phyloP scores from a whole-genome alignment of 768 basidiomycete species.

The Rhizopogon sp. region DNA sequence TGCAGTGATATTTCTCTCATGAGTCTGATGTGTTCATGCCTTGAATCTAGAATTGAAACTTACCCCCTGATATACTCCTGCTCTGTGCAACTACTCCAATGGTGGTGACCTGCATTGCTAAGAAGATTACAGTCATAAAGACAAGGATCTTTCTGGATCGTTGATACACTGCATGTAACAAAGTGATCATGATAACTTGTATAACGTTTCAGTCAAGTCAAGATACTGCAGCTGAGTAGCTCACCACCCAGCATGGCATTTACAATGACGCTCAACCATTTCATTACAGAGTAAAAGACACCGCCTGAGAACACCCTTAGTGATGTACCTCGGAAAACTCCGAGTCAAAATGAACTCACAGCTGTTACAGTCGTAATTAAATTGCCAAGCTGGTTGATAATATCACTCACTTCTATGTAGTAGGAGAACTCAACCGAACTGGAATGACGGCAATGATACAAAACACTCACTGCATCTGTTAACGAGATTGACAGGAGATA shows the following conservation, averaged over 20 bases:
- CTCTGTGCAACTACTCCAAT: neutral
- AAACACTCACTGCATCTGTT: neutral
- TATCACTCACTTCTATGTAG: neutral
- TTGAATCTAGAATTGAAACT: neutral
- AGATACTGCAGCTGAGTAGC: neutral
- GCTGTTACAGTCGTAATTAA: neutral
- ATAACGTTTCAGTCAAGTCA: neutral
- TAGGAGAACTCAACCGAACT: neutral
- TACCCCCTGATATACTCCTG: neutral
- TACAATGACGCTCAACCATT: neutral
- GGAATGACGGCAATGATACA: neutral
- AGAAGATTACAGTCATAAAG: neutral
- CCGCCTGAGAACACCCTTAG: neutral
- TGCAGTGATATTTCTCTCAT: neutral
- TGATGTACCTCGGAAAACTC: neutral
- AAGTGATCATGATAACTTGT: neutral
- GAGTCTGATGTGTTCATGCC: neutral
- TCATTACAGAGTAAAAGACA: neutral
- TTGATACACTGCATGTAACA: neutral
- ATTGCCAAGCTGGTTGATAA: neutral
- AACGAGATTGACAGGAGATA: neutral
- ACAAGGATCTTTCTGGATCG: neutral
- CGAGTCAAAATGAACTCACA: neutral
- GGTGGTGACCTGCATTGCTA: neutral
- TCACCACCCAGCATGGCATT: neutral